Evolutionary conservation across 2,329 filamentous ascomycete genomes (phyloP).

Genomic region (Phaeosphaeria sp.): DNA sequence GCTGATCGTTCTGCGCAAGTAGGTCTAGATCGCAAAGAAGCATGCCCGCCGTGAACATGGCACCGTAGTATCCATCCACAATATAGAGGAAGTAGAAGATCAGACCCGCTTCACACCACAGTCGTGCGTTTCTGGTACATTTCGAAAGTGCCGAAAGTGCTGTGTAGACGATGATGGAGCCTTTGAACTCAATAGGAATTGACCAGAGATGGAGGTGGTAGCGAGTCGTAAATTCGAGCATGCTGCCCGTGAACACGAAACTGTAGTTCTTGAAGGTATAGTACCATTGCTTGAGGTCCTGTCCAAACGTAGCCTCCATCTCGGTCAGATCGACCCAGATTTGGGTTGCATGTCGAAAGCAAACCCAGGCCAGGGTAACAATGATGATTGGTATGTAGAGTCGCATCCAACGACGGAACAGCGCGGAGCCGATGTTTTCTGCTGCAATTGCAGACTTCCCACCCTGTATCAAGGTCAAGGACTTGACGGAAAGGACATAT

Average conservation of each 20-base stretch:
- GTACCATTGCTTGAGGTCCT: constrained; percentile 40
- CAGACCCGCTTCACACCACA: constrained; percentile 61
- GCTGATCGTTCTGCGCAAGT: constrained; percentile 32
- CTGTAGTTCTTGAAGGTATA: constrained; percentile 67
- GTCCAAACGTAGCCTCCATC: constrained; percentile 55
- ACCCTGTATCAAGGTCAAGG: constrained; percentile 53
- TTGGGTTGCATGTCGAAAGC: constrained; percentile 56
- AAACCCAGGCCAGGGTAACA: constrained; percentile 62
- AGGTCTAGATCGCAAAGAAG: constrained; percentile 48
- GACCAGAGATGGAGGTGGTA: constrained; percentile 48
- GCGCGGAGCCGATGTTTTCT: constrained; percentile 56
- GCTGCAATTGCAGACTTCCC: constrained; percentile 48
- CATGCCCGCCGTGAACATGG: constrained; percentile 46
- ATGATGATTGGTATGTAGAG: constrained; percentile 61
- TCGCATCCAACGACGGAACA: constrained; percentile 60
- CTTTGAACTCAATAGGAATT: constrained; percentile 53
- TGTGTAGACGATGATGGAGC: constrained; percentile 70
- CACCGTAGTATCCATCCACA: constrained; percentile 67
- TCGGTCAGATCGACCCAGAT: constrained; percentile 53
- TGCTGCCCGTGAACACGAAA: constrained; percentile 68
- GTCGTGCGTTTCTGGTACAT: constrained; percentile 61
- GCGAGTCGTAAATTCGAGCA: constrained; percentile 61
- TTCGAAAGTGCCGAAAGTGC: constrained; percentile 64
- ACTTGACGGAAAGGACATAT: constrained; percentile 59
- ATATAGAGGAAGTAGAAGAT: constrained; percentile 73